Conservation (phyloP, 345 rosid species). For the Populus ilicifolia region DNA sequence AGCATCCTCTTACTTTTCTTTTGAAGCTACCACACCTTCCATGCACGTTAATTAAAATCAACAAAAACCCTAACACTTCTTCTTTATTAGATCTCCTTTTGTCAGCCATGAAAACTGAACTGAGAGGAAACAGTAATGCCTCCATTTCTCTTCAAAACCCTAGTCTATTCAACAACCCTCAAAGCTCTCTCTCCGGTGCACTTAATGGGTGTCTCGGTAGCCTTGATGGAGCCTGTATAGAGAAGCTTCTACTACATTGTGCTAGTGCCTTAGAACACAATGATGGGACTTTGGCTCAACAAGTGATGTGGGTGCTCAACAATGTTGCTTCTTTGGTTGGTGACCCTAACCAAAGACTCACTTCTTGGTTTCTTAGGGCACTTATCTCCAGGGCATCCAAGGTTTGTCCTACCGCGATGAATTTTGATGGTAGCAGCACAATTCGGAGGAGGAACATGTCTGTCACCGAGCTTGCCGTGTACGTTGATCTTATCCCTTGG, state of each 20-base stretch:
- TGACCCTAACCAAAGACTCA: constrained; percentile 65
- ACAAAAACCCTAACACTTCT: constrained; percentile 6
- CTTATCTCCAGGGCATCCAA: constrained; percentile 58
- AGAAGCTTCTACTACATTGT: constrained; percentile 69
- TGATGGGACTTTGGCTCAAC: constrained; percentile 69
- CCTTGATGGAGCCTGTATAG: constrained; percentile 66
- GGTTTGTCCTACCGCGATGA: constrained; percentile 48
- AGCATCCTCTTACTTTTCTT: background rate
- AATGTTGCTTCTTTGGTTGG: constrained; percentile 61
- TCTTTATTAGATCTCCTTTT: background rate
- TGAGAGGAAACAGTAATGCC: constrained; percentile 31
- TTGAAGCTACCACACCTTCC: constrained; percentile 5
- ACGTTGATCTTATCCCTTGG: constrained; percentile 76
- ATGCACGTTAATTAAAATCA: constrained; percentile 19
- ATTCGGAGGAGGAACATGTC: constrained; percentile 42
- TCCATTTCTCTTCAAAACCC: constrained; percentile 46
- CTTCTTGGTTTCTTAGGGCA: constrained; percentile 60
- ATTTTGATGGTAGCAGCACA: constrained; percentile 35
- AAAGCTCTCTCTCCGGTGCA: constrained; percentile 45
- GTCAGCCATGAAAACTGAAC: constrained; percentile 42
- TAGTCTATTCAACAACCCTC: constrained; percentile 33
- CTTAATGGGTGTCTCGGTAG: constrained; percentile 59
- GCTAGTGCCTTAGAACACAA: constrained; percentile 62
- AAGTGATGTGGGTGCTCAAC: constrained; percentile 83
- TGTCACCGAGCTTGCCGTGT: constrained; percentile 63